Evolutionary conservation across 768 basidiomycete genomes (phyloP).

Genomic region (Krasilnikovozyma curviuscula): DNA sequence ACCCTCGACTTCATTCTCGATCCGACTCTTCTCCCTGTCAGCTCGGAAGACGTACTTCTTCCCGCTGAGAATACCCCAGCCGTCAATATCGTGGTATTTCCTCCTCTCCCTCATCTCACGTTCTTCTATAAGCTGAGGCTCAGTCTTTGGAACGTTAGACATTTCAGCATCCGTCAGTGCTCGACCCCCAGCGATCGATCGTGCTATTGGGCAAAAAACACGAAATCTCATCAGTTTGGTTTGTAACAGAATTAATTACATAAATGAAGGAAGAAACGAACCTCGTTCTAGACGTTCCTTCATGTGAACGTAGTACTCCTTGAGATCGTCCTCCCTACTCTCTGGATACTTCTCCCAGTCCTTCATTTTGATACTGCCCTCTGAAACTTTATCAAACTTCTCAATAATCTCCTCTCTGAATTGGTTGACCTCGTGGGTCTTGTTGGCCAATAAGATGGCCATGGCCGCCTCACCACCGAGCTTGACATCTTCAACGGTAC

Average conservation of each 20-base stretch:
- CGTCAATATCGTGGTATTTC: conserved; percentile 1
- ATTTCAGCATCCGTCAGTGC: conserved; percentile 7
- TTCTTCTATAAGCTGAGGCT: conserved; percentile 3
- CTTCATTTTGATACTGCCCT: not conserved
- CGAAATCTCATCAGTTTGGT: not conserved
- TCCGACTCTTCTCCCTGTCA: no score
- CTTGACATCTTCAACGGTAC: not conserved
- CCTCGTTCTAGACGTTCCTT: conserved; percentile 9
- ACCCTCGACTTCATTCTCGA: not conserved
- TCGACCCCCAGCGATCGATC: not conserved
- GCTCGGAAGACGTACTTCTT: conserved; percentile 2
- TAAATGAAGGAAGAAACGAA: not conserved
- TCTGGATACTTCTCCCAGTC: conserved; percentile 8
- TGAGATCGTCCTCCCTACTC: conserved; percentile 9
- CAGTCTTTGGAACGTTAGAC: conserved; percentile 1
- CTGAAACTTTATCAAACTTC: not conserved
- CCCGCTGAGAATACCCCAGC: conserved; percentile 1
- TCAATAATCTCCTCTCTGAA: not conserved
- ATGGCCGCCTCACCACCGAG: conserved; percentile 10
- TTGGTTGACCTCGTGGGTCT: not conserved
- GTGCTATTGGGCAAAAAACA: not conserved
- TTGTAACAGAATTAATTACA: no score
- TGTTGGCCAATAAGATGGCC: conserved; percentile 6
- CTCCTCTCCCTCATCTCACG: conserved; percentile 8
- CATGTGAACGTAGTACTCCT: conserved; percentile 4